Percentiles rank a stretch among this genome's conserved stretches.
These are phyloP conservation scores for Sphaerosporella brunnea DNA, from an alignment of 495 filamentous ascomycete species.

Conservation along the genomic window DNA sequence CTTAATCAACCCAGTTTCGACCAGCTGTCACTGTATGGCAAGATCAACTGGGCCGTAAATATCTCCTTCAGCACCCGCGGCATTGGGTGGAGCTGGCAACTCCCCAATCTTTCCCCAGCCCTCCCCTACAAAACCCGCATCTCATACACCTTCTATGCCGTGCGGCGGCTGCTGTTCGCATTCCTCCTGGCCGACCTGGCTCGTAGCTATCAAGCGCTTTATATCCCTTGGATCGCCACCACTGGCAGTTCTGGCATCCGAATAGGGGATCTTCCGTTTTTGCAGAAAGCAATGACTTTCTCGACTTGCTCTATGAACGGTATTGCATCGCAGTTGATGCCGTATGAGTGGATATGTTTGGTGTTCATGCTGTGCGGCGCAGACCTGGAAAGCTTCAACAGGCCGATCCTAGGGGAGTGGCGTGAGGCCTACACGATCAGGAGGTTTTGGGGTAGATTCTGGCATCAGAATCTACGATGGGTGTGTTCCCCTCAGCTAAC, in stretches of 20 bases:
- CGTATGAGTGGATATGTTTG: too few relatives aligned
- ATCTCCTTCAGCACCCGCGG: neutral
- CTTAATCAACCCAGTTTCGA: neutral
- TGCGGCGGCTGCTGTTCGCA: neutral
- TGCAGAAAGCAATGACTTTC: neutral
- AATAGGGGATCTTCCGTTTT: neutral
- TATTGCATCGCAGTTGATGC: too few relatives aligned
- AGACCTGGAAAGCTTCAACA: too few relatives aligned
- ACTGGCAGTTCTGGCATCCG: too few relatives aligned
- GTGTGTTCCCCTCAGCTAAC: neutral
- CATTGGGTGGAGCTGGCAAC: slow-evolving; percentile 1
- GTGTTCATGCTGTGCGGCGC: too few relatives aligned
- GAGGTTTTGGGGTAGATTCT: neutral
- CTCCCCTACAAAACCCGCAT: neutral
- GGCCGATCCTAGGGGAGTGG: neutral
- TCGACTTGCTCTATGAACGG: too few relatives aligned
- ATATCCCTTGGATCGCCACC: too few relatives aligned
- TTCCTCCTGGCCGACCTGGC: neutral
- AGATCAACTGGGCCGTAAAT: neutral
- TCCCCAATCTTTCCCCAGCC: neutral
- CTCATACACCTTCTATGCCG: neutral
- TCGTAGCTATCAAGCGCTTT: neutral
- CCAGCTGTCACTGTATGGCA: neutral
- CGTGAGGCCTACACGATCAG: neutral
- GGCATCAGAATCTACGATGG: neutral